Conservation (phyloP, 2,329 filamentous ascomycete species). For the Calonectria crousiana region DNA sequence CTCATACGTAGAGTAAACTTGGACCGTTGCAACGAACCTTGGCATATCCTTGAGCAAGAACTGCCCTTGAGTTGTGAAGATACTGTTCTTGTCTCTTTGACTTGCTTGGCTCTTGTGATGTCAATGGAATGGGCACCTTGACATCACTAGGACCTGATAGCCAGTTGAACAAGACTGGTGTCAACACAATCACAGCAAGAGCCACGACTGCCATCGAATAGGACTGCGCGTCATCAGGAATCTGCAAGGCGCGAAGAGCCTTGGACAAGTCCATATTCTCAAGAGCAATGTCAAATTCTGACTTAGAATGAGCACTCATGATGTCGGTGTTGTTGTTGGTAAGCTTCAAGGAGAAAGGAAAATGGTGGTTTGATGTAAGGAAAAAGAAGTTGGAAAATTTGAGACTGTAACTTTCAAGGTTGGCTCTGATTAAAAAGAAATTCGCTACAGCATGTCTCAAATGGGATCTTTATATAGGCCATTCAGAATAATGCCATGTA, state of each 20-base stretch:
- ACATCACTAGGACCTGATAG: not conserved
- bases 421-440: not conserved
- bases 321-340: not conserved
- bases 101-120: not conserved
- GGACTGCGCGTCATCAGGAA: not conserved
- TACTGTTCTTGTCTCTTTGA: conserved; percentile 5
- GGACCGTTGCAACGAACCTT: not conserved
- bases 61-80: not conserved
- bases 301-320: not conserved
- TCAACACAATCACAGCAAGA: not conserved
- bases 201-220: not conserved
- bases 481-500: not conserved
- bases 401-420: not conserved
- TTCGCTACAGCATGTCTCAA: not conserved
- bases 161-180: not conserved
- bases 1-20: not conserved
- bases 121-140: conserved; percentile 5
- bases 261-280: not conserved
- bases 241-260: not conserved
- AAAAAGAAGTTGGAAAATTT: not conserved
- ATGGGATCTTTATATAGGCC: not conserved
- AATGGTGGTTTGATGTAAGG: not conserved
- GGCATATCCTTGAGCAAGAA: conserved; percentile 7
- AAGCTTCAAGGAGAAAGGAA: not conserved
- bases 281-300: not conserved